Base-by-base conservation (phyloP, 2,329 filamentous ascomycete genomes). In the Periglandula ipomoeae region DNA sequence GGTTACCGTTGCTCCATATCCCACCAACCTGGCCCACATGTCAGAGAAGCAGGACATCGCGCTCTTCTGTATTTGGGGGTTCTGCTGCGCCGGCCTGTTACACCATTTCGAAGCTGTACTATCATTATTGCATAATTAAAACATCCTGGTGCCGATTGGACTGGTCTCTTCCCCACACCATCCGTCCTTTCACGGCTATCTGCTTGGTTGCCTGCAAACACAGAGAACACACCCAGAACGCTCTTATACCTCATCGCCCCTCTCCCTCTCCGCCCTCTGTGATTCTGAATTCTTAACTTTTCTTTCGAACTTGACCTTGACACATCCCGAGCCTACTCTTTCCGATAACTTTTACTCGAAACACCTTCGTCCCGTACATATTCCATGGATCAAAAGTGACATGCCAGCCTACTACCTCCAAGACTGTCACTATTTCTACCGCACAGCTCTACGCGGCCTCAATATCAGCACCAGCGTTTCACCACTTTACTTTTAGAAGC, bases 361-460 rank as follows among this genome's bases (percentile, higher is more conserved):
- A n/a, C n/a, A n/a, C n/a, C n/a, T n/a, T n/a, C n/a, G n/a, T n/a
- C n/a, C n/a, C n/a, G n/a, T n/a, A n/a, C n/a, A n/a, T n/a, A n/a
- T n/a, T n/a, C n/a, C n/a, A n/a, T n/a, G n/a, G n/a, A n/a, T n/a
- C n/a, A n/a, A 41, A 34, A 70, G 69, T 76, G 73, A 76, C 72
- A 94, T 94, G 87, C 86, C 86, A 74, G 69, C 76, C 60, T 91
- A 88, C 68, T 94, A 75, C 68, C 73, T 87, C 50, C 84, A 93
- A 75, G 86, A 94, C 69, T 94, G 87, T 62, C 88, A 94, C 66
- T 94, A 94, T 71, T 94, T 95, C 71, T 93, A 87, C 74, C 87
- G 87, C 74, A 94, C 84, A 68, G 86, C 87, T 64, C 73, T 95
- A 71, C 87, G 87, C 74, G 84, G 89, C 64, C 74, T 95, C 59